Conservation (phyloP, 2,329 filamentous ascomycete genomes). For the Colletotrichum simmondsii region DNA sequence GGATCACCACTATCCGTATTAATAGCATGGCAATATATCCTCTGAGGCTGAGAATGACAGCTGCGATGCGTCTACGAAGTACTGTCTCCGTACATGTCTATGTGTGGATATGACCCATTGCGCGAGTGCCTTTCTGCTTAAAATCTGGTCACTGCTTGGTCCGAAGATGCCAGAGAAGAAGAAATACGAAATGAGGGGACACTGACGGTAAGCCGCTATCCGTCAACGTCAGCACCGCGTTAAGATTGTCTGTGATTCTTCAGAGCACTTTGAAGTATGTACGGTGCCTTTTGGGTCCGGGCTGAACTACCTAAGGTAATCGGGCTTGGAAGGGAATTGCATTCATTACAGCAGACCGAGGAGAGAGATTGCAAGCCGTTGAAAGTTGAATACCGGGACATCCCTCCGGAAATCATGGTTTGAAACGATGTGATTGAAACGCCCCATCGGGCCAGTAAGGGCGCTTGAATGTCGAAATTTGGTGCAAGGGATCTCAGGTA, state of each 20-base stretch:
- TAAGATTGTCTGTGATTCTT: neutral
- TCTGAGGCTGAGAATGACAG: constrained; percentile 10
- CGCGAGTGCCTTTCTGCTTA: constrained; percentile 1
- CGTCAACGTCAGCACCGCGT: neutral
- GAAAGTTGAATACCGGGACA: constrained; percentile 5
- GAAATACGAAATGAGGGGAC: neutral
- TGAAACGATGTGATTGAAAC: constrained; percentile 34
- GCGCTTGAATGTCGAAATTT: constrained; percentile 24
- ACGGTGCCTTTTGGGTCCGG: neutral
- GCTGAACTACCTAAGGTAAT: no score
- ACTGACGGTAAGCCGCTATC: neutral
- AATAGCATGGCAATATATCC: neutral
- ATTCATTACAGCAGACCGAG: neutral
- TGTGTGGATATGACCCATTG: neutral
- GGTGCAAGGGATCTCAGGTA: constrained; percentile 19
- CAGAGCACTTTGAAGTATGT: neutral
- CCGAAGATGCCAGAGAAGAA: constrained; percentile 19
- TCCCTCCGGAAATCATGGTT: constrained; percentile 15
- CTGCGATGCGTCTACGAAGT: no score
- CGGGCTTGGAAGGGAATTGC: no score
- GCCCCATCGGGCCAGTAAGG: constrained; percentile 25
- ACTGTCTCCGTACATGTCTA: neutral
- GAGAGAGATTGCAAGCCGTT: neutral
- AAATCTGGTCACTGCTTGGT: constrained; percentile 5
- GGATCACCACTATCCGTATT: neutral